Percentiles rank a stretch among this genome's conserved stretches.
Evolutionary conservation across 371 early-diverging fungal genomes (phyloP).

Genomic region (Circinella umbellata): DNA sequence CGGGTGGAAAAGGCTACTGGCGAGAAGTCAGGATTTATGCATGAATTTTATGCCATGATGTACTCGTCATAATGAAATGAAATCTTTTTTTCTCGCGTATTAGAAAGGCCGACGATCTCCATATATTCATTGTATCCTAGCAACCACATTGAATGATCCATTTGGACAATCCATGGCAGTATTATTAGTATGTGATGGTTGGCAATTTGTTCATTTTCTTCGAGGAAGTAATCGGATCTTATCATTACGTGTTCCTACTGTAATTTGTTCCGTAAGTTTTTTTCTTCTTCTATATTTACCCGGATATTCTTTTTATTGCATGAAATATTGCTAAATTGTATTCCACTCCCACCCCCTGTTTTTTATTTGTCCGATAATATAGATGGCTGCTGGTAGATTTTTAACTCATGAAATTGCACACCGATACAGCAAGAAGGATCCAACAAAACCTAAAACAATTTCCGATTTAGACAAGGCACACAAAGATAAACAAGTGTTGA

Average conservation of each 20-base stretch:
- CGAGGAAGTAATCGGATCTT: slow-evolving; percentile 34
- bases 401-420: slow-evolving; percentile 15
- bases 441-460: slow-evolving; percentile 1
- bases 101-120: slow-evolving; percentile 39
- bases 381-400: slow-evolving; percentile 55
- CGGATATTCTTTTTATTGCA: no score
- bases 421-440: slow-evolving; percentile 9
- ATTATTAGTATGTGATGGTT: slow-evolving; percentile 49
- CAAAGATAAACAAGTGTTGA: slow-evolving; percentile 33
- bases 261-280: slow-evolving; percentile 45
- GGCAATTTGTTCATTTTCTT: slow-evolving; percentile 48
- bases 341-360: no score
- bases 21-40: no score
- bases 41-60: no score
- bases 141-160: slow-evolving; percentile 39
- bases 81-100: no score
- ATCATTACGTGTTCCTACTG: slow-evolving; percentile 35
- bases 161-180: slow-evolving; percentile 39
- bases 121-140: slow-evolving; percentile 41
- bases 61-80: no score
- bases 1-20: no score
- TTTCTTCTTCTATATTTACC: no score
- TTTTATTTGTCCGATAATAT: background rate
- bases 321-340: no score
- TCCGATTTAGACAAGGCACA: background rate